phyloP scores from a whole-genome alignment of 495 filamentous ascomycete genomes.

The Rhypophila decipiens region DNA sequence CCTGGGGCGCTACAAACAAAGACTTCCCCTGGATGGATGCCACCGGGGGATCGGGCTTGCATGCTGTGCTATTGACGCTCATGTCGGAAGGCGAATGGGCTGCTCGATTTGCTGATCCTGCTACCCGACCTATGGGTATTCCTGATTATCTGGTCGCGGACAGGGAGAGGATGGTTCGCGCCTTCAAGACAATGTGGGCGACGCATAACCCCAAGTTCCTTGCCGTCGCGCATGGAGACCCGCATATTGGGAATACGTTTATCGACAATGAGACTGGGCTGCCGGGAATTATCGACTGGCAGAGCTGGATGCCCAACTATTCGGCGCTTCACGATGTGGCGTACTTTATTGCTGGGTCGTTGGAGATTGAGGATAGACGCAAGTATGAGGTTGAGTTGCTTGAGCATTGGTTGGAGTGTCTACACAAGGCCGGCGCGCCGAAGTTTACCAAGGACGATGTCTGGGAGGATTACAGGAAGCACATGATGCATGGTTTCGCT shows the following conservation, averaged over 20 bases:
- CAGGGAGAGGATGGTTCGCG: constrained; percentile 20
- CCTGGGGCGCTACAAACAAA: constrained; percentile 23
- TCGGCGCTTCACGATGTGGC: constrained; percentile 30
- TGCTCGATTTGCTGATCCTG: neutral
- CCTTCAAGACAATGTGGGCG: constrained; percentile 22
- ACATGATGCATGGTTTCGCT: constrained; percentile 24
- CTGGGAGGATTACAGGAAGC: constrained; percentile 27
- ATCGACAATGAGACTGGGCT: constrained; percentile 16
- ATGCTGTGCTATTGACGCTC: neutral
- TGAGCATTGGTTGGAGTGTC: constrained; percentile 15
- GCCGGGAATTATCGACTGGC: constrained; percentile 33
- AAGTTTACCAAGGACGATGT: constrained; percentile 16
- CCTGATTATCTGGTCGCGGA: constrained; percentile 19
- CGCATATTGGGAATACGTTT: constrained; percentile 25
- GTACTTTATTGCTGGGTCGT: constrained; percentile 26
- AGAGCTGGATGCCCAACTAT: constrained; percentile 23
- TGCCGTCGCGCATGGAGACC: constrained; percentile 26
- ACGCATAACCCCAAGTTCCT: constrained; percentile 21
- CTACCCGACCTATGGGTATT: constrained; percentile 9
- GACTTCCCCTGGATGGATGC: constrained; percentile 26
- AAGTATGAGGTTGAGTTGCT: constrained; percentile 22
- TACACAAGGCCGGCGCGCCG: constrained; percentile 20
- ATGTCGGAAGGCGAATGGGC: neutral
- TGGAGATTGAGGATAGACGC: constrained; percentile 25
- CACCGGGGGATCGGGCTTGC: constrained; percentile 7